phyloP scores from a whole-genome alignment of 768 basidiomycete species.

The Suillus subluteus region DNA sequence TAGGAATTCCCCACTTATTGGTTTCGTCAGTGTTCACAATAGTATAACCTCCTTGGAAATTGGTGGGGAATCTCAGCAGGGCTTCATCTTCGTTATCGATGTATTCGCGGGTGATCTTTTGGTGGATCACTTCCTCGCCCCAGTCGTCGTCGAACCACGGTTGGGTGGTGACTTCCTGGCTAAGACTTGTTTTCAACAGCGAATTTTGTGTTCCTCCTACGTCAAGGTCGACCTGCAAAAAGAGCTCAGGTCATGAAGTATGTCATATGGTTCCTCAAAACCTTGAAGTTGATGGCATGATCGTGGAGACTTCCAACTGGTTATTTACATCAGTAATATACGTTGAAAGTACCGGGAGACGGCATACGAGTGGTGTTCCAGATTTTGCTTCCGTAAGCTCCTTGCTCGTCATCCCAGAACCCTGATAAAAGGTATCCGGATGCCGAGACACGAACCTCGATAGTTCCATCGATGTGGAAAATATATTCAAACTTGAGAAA shows the following conservation, averaged over 20 bases:
- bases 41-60: slow-evolving; percentile 61
- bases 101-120: slow-evolving; percentile 50
- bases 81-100: slow-evolving; percentile 57
- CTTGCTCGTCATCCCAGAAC: slow-evolving; percentile 55
- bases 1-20: slow-evolving; percentile 60
- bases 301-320: slow-evolving; percentile 72
- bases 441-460: slow-evolving; percentile 67
- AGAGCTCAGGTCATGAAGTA: slow-evolving; percentile 4
- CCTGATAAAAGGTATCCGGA: slow-evolving; percentile 72
- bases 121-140: slow-evolving; percentile 57
- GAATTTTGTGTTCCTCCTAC: slow-evolving; percentile 63
- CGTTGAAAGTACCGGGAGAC: neutral
- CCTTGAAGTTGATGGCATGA: slow-evolving; percentile 68
- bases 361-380: slow-evolving; percentile 56
- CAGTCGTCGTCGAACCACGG: slow-evolving; percentile 65
- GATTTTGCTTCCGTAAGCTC: slow-evolving; percentile 58
- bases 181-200: slow-evolving; percentile 52
- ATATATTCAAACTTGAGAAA: slow-evolving; percentile 59
- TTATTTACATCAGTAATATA: neutral
- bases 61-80: slow-evolving; percentile 52
- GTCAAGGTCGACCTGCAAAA: slow-evolving; percentile 60
- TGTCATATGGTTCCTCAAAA: slow-evolving; percentile 15
- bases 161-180: slow-evolving; percentile 49
- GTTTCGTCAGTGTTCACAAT: slow-evolving; percentile 55
- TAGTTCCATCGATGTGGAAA: slow-evolving; percentile 67